Conservation (phyloP, 108 stramenopile species). For the Schizochytrium sp. region DNA sequence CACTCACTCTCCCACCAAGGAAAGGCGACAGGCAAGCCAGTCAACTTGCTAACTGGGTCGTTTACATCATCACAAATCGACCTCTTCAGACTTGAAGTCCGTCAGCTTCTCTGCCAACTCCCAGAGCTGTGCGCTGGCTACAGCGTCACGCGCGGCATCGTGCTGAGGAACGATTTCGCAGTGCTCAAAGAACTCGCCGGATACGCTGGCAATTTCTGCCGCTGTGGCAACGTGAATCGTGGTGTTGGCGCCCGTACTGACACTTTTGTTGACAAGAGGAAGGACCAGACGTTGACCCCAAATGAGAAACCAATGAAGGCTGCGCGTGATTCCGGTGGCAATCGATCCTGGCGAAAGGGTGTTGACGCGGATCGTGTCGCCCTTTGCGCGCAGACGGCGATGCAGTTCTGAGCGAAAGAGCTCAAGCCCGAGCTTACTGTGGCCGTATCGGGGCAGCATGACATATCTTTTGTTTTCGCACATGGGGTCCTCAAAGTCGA, state of each 20-base stretch:
- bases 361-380: background rate
- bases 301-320: background rate
- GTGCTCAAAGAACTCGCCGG: background rate
- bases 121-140: background rate
- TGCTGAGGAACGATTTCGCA: background rate
- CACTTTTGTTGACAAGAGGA: background rate
- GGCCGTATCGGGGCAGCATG: background rate
- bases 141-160: background rate
- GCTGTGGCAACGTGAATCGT: background rate
- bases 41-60: no score
- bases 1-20: no score
- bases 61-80: background rate
- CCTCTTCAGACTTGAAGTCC: background rate
- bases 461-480: background rate
- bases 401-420: background rate
- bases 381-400: background rate
- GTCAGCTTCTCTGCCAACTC: background rate
- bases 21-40: no score
- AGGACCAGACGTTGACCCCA: background rate
- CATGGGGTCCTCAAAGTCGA: background rate
- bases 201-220: background rate
- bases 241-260: background rate
- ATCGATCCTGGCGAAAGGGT: background rate
- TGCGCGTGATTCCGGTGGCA: background rate
- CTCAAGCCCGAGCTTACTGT: background rate